Conservation (phyloP, 164 flowering plant genomes). For the Liriodendron chinense region DNA sequence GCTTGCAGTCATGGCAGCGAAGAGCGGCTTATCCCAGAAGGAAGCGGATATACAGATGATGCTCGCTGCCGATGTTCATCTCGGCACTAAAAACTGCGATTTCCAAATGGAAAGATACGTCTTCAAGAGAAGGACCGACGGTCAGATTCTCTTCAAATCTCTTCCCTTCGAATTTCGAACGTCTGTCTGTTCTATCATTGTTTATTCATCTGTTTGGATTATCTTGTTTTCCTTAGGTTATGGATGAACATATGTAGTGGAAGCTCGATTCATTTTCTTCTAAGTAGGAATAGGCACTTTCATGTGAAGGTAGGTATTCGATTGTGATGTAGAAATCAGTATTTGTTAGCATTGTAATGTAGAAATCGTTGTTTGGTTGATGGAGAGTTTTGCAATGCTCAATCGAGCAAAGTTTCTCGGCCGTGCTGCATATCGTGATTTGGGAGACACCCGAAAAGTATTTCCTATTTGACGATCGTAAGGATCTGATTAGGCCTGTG, state of each 20-base stretch:
- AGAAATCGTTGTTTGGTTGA: neutral
- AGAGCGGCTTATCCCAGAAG: conserved; percentile 41
- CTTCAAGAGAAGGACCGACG: conserved; percentile 78
- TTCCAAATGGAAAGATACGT: conserved; percentile 91
- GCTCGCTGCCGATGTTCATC: conserved; percentile 80
- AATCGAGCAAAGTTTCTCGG: no score
- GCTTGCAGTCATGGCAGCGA: conserved; percentile 32
- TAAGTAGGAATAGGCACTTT: neutral
- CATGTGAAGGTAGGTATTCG: neutral
- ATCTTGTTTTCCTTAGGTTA: neutral
- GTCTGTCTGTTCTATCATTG: neutral
- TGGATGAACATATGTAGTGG: neutral
- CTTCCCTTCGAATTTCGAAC: neutral
- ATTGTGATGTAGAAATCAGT: neutral
- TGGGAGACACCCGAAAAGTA: no score
- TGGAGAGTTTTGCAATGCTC: neutral
- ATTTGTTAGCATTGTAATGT: neutral
- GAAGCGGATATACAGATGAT: conserved; percentile 81
- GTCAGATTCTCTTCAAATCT: conserved; percentile 20
- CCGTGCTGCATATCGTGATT: no score
- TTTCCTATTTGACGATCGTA: no score
- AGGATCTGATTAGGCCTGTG: no score
- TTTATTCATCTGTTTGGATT: neutral
- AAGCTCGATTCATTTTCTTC: neutral
- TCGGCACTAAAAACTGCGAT: conserved; percentile 86